A percentile compares a stretch with the other conserved stretches of the same genome.
These are phyloP conservation scores for Actinomortierella ambigua DNA, from an alignment of 371 early-diverging fungal species.

Conservation along the genomic window DNA sequence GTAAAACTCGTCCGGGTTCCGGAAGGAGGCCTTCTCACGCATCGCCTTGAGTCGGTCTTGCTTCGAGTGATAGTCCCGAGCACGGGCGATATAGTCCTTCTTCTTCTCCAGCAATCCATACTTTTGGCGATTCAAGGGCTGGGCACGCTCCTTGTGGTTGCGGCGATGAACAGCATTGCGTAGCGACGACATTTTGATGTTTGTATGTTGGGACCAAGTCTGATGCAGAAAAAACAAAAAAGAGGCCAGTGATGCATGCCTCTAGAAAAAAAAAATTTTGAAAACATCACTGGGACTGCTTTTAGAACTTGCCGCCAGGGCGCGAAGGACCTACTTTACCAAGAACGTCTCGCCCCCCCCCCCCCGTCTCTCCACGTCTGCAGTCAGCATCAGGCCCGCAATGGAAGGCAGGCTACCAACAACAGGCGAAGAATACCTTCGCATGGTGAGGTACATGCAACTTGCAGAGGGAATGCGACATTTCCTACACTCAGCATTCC, in stretches of 20 bases:
- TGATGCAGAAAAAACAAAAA: not conserved
- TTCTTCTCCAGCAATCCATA: conserved; percentile 94
- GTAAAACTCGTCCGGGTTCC: conserved; percentile 98
- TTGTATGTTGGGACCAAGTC: not conserved
- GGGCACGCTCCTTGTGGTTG: conserved; percentile 92
- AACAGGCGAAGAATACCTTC: conserved; percentile 55
- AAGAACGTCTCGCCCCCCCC: no score
- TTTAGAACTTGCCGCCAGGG: not conserved
- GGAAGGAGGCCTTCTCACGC: conserved; percentile 81
- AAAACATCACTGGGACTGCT: conserved; percentile 2
- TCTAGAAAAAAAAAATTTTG: conserved; percentile 16
- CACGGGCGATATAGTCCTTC: conserved; percentile 96
- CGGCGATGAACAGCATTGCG: conserved; percentile 88
- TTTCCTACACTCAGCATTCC: not conserved
- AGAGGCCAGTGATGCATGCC: no score
- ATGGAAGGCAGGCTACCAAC: conserved; percentile 46
- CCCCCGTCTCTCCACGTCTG: no score
- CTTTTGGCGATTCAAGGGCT: conserved; percentile 70
- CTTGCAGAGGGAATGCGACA: not conserved
- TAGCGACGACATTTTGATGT: conserved; percentile 62
- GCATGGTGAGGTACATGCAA: conserved; percentile 48
- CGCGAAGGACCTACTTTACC: no score
- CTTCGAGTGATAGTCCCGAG: conserved; percentile 88
- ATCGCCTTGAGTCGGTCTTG: conserved; percentile 83
- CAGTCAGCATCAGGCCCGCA: conserved; percentile 2